These are phyloP conservation scores for Phytophthora niederhauseri DNA, from an alignment of 352 stramenopile species.

Conservation along the genomic window DNA sequence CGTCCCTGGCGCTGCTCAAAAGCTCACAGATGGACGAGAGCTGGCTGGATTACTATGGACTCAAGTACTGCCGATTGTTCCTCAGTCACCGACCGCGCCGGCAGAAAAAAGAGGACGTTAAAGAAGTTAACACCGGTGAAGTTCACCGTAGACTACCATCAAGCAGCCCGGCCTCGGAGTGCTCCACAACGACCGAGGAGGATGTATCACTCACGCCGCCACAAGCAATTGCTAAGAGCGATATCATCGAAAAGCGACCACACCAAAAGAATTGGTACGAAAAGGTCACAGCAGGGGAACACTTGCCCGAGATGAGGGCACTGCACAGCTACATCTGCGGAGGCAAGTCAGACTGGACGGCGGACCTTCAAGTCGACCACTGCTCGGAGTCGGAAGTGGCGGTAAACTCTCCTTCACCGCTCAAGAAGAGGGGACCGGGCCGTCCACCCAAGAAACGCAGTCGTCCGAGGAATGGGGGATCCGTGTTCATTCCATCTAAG, in stretches of 20 bases:
- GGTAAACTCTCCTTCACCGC: not conserved
- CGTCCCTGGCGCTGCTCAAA: slow-evolving; percentile 81
- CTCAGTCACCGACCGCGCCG: slow-evolving; percentile 43
- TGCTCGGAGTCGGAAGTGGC: not conserved
- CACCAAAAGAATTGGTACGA: slow-evolving; percentile 59
- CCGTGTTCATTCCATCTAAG: slow-evolving; percentile 13
- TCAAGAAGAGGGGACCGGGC: slow-evolving; percentile 28
- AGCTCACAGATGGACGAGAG: slow-evolving; percentile 67
- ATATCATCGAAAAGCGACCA: slow-evolving; percentile 17
- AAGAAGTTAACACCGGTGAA: slow-evolving; percentile 9
- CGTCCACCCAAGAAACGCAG: slow-evolving; percentile 29
- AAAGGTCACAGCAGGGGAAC: slow-evolving; percentile 46
- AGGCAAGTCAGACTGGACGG: slow-evolving; percentile 63
- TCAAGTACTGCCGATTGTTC: slow-evolving; percentile 71
- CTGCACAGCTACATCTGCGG: slow-evolving; percentile 72
- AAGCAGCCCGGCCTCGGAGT: slow-evolving; percentile 58
- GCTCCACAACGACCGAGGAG: slow-evolving; percentile 55
- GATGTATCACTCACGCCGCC: slow-evolving; percentile 37
- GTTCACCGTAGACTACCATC: slow-evolving; percentile 20
- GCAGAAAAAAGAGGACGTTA: slow-evolving; percentile 5
- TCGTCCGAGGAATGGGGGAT: slow-evolving; percentile 23
- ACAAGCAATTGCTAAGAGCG: slow-evolving; percentile 13
- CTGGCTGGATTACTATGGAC: slow-evolving; percentile 71
- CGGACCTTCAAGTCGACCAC: slow-evolving; percentile 34
- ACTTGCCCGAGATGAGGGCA: slow-evolving; percentile 56